These are phyloP conservation scores for Calocybe indica DNA, from an alignment of 768 basidiomycete species.

Conservation along the genomic window DNA sequence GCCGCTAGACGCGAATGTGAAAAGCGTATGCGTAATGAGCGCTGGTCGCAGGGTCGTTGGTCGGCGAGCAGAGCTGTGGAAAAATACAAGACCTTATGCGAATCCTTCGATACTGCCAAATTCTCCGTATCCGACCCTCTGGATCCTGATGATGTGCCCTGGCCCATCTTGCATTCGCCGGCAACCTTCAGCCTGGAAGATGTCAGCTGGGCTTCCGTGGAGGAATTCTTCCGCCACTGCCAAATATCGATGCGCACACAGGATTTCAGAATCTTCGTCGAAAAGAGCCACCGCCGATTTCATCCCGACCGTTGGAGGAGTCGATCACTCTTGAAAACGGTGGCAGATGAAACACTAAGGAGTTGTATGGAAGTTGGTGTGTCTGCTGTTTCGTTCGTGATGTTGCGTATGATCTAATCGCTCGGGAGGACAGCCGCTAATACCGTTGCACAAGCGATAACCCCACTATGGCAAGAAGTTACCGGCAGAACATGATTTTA, in stretches of 20 bases:
- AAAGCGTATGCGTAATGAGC: slow-evolving; percentile 40
- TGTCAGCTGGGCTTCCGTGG: slow-evolving; percentile 66
- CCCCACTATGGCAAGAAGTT: slow-evolving; percentile 55
- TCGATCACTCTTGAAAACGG: slow-evolving; percentile 51
- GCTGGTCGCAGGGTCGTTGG: slow-evolving; percentile 62
- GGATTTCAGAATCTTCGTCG: slow-evolving; percentile 60
- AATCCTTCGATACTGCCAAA: slow-evolving; percentile 57
- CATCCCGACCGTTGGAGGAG: slow-evolving; percentile 81
- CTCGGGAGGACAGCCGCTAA: slow-evolving; percentile 40
- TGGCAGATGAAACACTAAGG: slow-evolving; percentile 52
- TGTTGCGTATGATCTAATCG: neutral
- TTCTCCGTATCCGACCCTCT: slow-evolving; percentile 49
- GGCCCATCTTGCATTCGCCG: slow-evolving; percentile 65
- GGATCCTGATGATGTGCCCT: slow-evolving; percentile 61
- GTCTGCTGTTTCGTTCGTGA: slow-evolving; percentile 8
- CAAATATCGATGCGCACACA: slow-evolving; percentile 46
- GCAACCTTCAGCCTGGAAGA: slow-evolving; percentile 51
- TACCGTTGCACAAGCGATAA: slow-evolving; percentile 69
- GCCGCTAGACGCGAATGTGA: slow-evolving; percentile 32
- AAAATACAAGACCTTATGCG: slow-evolving; percentile 54
- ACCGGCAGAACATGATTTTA: slow-evolving; percentile 1
- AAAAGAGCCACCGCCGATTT: slow-evolving; percentile 68
- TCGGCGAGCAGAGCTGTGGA: slow-evolving; percentile 62
- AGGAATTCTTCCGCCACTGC: slow-evolving; percentile 59
- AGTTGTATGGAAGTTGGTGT: slow-evolving; percentile 61